Evolutionary conservation across 1,139 yeast genomes (phyloP).

Genomic region (Komagataea norvegica): DNA sequence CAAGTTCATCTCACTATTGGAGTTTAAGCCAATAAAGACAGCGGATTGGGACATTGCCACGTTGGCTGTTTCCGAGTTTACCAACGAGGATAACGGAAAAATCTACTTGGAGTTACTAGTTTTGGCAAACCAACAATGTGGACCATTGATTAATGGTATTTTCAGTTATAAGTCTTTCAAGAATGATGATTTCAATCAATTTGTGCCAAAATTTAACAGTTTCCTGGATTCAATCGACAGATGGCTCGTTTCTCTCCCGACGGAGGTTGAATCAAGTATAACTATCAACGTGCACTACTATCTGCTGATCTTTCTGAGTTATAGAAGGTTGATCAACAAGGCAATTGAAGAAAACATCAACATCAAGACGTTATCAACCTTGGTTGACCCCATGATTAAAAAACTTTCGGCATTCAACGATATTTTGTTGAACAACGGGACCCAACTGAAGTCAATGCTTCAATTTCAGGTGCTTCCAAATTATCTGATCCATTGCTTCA

Average conservation of each 20-base stretch:
- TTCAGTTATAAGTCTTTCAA: slow-evolving; percentile 19
- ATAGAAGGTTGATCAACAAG: slow-evolving; percentile 23
- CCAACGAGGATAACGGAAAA: slow-evolving; percentile 15
- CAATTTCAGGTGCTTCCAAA: slow-evolving; percentile 9
- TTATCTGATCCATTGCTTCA: slow-evolving; percentile 7
- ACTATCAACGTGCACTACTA: slow-evolving; percentile 25
- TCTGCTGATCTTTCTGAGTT: slow-evolving; percentile 21
- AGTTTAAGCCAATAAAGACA: slow-evolving; percentile 24
- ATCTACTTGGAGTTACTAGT: slow-evolving; percentile 4
- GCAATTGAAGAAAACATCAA: slow-evolving; percentile 1
- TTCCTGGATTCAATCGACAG: slow-evolving; percentile 16
- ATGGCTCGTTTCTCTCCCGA: slow-evolving; percentile 23
- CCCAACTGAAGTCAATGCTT: slow-evolving; percentile 6
- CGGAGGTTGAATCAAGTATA: slow-evolving; percentile 17
- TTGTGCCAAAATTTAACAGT: slow-evolving; percentile 16
- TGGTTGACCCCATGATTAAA: slow-evolving; percentile 1
- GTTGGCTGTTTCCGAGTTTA: slow-evolving; percentile 20
- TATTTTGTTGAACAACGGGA: background rate
- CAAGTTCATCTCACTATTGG: slow-evolving; percentile 25
- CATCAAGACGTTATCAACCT: background rate
- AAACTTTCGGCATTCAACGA: slow-evolving; percentile 18
- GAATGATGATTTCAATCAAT: slow-evolving; percentile 21
- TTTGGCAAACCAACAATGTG: background rate
- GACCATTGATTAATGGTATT: background rate
- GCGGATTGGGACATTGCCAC: slow-evolving; percentile 23